Base-by-base conservation (phyloP, 2,329 filamentous ascomycete genomes). In the Fusarium udum region DNA sequence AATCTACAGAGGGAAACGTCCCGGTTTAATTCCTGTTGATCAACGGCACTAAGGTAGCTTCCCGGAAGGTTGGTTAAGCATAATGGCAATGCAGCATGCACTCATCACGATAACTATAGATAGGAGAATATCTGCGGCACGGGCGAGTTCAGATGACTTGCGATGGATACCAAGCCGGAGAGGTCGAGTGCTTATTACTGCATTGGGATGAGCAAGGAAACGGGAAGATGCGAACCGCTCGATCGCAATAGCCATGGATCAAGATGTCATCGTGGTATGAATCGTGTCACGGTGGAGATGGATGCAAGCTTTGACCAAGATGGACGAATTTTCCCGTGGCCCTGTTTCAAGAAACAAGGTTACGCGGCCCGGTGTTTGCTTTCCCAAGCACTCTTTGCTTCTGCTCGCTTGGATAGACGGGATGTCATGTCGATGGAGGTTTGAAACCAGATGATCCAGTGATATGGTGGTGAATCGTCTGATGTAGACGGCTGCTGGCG, bases 341-440 rank as follows among this genome's bases (percentile, higher is more conserved):
- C 58, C 16, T 69, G 51, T 64, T 69, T 69, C 64, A 39, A 52
- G 32, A 37, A 37, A 37, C 49, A 52, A 37, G 46, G 51, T 52
- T 52, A 57, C 36, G 28, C 66, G 66, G 66, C 64, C 64, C 59
- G 51, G 11, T 37, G 26, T 53, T 66, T 67, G 32, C 39, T 26
- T 49, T 31, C 0, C 10, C 4, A 49, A 49, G 46, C 46, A 31
- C 4, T 28, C 16, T 24, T n/a, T 24, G 13, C 40, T 46, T 36
- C 22, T n/a, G 9, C 34, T 46, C 46, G 32, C 32, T 34, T 32
- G 62, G 39, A 34, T 11, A 39, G 46, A 39, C 32, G 59, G 59
- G 59, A 64, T 49, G 43, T 7, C 13, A 39, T 28, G 16, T 43
- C 24, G 4, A 53, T 52, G 14, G 7, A 18, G 15, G n/a, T 15